phyloP scores from a whole-genome alignment of 2,329 filamentous ascomycete genomes.

The Fusarium setosum region DNA sequence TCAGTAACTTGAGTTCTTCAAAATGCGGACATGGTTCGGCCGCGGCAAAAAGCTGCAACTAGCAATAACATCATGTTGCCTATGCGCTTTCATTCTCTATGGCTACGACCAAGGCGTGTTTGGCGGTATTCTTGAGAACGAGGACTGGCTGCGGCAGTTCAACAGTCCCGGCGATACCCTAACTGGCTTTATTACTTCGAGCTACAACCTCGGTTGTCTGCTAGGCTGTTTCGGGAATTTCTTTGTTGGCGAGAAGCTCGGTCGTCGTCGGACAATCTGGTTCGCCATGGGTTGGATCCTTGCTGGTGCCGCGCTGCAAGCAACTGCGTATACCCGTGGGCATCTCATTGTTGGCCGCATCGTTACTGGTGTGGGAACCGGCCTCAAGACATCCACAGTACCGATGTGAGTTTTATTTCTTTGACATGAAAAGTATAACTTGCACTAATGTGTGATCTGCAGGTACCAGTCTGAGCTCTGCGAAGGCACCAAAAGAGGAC shows the following conservation, averaged over 20 bases:
- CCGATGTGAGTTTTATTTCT: constrained; percentile 37
- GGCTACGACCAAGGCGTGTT: constrained; percentile 62
- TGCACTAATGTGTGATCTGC: neutral
- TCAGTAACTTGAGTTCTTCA: neutral
- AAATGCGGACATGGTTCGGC: constrained; percentile 36
- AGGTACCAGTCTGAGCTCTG: constrained; percentile 52
- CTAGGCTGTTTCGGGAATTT: constrained; percentile 55
- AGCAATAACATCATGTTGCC: constrained; percentile 37
- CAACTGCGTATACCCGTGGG: constrained; percentile 53
- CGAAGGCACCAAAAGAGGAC: constrained; percentile 60
- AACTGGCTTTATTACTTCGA: constrained; percentile 42
- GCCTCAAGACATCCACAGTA: constrained; percentile 53
- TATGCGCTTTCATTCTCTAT: constrained; percentile 41
- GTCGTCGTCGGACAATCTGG: constrained; percentile 63
- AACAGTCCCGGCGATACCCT: constrained; percentile 35
- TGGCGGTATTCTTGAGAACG: constrained; percentile 56
- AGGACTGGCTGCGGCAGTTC: constrained; percentile 52
- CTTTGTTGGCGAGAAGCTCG: constrained; percentile 61
- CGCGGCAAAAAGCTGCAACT: constrained; percentile 36
- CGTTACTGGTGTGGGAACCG: constrained; percentile 61
- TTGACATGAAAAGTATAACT: neutral
- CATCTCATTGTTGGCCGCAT: constrained; percentile 62
- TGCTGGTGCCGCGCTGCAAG: constrained; percentile 68
- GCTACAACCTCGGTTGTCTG: constrained; percentile 55
- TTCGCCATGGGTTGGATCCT: constrained; percentile 66